Conservation (phyloP, 73 alveolate genomes). For the Paramecium octaurelia region DNA sequence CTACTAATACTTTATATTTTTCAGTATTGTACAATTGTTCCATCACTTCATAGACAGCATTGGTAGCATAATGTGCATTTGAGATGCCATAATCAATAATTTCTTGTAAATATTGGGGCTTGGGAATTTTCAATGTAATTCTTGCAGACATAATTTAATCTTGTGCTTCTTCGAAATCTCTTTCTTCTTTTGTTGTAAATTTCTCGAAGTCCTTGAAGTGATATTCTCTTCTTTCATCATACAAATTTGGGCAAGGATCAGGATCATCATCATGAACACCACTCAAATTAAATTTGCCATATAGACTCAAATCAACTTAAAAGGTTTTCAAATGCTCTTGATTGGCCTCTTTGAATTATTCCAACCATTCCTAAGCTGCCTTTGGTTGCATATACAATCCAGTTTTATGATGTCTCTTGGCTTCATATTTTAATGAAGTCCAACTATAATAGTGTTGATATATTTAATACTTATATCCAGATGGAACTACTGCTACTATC, state of each 20-base stretch:
- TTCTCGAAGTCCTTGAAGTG: conserved; percentile 78
- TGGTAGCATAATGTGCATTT: conserved; percentile 72
- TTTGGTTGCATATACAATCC: conserved; percentile 75
- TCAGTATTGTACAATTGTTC: conserved; percentile 71
- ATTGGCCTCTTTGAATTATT: conserved; percentile 65
- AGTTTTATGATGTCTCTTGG: conserved; percentile 62
- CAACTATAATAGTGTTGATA: background rate
- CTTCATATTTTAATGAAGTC: conserved; percentile 49
- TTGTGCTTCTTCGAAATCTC: conserved; percentile 58
- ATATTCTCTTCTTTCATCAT: conserved; percentile 67
- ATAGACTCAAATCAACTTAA: conserved; percentile 66
- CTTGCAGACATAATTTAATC: conserved; percentile 64
- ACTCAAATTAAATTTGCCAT: conserved; percentile 73
- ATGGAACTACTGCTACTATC: conserved; percentile 73
- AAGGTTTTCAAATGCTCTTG: conserved; percentile 55
- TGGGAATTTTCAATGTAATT: conserved; percentile 60
- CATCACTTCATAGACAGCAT: conserved; percentile 75
- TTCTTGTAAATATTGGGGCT: conserved; percentile 72
- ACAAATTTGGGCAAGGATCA: conserved; percentile 76
- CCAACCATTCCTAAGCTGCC: conserved; percentile 64
- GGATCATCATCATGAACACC: conserved; percentile 83
- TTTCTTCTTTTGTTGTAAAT: conserved; percentile 65
- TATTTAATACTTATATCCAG: conserved; percentile 49
- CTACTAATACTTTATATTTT: conserved; percentile 65
- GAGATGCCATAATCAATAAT: conserved; percentile 75